Evolutionary conservation across 495 filamentous ascomycete species (phyloP), one percentile per base, ranked within the genome.

Genomic region (Beverwykella pulmonaria): DNA sequence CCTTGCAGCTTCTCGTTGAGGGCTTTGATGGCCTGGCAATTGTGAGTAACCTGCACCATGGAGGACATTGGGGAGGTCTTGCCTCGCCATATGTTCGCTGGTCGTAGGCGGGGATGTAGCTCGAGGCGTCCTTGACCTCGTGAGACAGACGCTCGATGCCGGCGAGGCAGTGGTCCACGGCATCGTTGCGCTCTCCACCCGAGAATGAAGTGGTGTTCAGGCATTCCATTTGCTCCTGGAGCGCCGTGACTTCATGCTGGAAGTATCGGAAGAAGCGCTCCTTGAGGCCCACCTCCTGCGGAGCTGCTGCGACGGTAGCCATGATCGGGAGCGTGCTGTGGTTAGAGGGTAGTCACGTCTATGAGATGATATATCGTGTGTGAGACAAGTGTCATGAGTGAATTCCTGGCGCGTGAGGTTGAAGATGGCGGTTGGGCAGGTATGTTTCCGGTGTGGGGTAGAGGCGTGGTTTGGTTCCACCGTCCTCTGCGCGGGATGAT

Each of bases 201-300:
- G 84, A 74, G 1, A 84, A 68, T 8, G 80, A 75, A 7, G 80
- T 82, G 67, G 79, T 78, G 14, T 78, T 77, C 4, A 90, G 79
- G 9, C 77, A 78, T 29, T 82, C 80, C 76, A 89, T 88, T 57
- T 86, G 80, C 71, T 86, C 80, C 71, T 88, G 86, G 0, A 91
- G 75, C 34, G 79, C 87, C 15, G 84, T 86, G 65, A 88, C 86
- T 75, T 88, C 84, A 75, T 86, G 82, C 63, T 89, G 88, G 68
- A 93, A 94, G 74, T 89, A 87, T 65, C 86, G 86, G 74, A 91
- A 91, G 80, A 95, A 93, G 9, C 82, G 82, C 69, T 90, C 88
- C 55, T 91, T 92, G 49, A 87, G 74, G 8, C 77, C 75, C 5
- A 81, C 78, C 54, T 83, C 29, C 23, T 62, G 59, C 2, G 59